phyloP scores from a whole-genome alignment of 441 rosid species.

The Pelargonium myrrhifolium region DNA sequence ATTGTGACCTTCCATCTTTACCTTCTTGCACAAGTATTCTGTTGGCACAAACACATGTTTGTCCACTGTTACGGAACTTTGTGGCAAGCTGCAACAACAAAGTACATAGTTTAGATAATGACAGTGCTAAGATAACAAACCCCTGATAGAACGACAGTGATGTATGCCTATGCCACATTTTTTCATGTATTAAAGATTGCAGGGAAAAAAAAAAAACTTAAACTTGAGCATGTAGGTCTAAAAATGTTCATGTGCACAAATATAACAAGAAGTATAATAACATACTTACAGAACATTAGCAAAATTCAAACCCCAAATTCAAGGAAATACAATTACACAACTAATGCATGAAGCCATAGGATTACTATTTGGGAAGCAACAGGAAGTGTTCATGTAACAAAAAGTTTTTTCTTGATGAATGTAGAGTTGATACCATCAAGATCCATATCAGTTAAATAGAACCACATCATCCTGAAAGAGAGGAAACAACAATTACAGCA shows the following conservation, averaged over 20 bases:
- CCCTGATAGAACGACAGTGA: neutral
- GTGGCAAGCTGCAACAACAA: conserved; percentile 73
- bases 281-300: neutral
- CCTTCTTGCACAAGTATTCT: conserved; percentile 96
- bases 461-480: conserved; percentile 4
- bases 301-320: neutral
- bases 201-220: neutral
- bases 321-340: neutral
- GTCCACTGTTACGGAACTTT: conserved; percentile 92
- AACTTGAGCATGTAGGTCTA: neutral
- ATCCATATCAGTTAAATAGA: neutral
- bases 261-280: neutral
- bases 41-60: conserved; percentile 96
- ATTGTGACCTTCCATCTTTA: conserved; percentile 24
- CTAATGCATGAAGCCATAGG: neutral
- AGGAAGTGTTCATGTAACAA: neutral
- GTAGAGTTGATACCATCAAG: conserved; percentile 5
- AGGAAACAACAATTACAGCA: conserved; percentile 2
- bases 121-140: conserved; percentile 4
- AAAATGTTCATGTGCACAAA: neutral
- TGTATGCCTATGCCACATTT: neutral
- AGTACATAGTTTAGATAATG: conserved; percentile 13
- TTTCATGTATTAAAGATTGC: neutral
- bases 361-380: neutral
- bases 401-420: neutral